Evolutionary conservation across 164 flowering plant species (phyloP), one percentile per base, ranked within the genome.

Genomic region (Berberis thunbergii): DNA sequence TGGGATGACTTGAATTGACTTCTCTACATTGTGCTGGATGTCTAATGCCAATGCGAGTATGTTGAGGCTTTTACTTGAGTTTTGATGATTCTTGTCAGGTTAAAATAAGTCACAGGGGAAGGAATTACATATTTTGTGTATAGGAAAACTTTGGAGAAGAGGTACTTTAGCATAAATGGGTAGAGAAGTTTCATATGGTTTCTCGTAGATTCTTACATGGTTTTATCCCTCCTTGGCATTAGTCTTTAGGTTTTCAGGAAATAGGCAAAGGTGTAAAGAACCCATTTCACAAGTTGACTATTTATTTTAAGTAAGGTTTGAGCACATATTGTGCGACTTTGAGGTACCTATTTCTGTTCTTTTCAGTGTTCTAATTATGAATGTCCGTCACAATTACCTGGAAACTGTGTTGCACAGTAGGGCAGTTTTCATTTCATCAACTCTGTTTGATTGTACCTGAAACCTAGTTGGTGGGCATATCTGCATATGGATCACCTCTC

Each of bases 41-140:
- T 54, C 46, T 41, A 48, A 11, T 53, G 59, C 62, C 43, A 12
- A 49, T 41, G 26, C 8, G 57, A 60, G 56, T 45, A 56, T 63
- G 64, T 60, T 59, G 58, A 39, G 39, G 53, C 50, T 53, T 56
- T 5, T 43, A 57, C 26, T 45, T 41, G 43, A 64, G 65, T 46
- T 62, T 45, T 65, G 56, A 68, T 60, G 53, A 75, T 71, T 71
- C 64, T 53, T 65, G 9, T 68, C 64, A 57, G 62, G 67, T 59
- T 48, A 40, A 50, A 68, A 75, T 75, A 68, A 75, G 65, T 54
- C 67, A 59, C 59, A 64, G 66, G 65, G 61, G 60, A 50, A 45
- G 66, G 65, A 71, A 13, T 46, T 60, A 59, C 40, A 71, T 46
- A 55, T 67, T 43, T 49, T 63, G 41, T 68, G 68, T 68, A 68